Conservation (phyloP, 345 rosid species). For the Eutrema yunnanense region DNA sequence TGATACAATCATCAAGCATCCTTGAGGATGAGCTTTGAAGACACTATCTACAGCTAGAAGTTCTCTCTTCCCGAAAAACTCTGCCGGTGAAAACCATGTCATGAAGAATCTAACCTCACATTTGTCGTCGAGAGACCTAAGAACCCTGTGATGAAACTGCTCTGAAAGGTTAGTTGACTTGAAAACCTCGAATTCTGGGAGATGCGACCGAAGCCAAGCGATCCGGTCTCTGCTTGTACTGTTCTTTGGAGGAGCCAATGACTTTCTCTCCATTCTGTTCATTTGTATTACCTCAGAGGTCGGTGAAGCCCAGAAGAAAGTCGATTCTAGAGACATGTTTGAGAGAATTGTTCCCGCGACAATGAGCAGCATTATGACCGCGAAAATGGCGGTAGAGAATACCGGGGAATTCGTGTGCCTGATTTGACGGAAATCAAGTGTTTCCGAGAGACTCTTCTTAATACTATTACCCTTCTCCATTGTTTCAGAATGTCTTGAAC, state of each 20-base stretch:
- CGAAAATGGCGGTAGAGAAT: conserved; percentile 25
- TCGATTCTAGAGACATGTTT: conserved; percentile 19
- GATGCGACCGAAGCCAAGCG: conserved; percentile 43
- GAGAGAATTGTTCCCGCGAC: conserved; percentile 29
- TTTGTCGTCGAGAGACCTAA: conserved; percentile 37
- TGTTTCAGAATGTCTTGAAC: conserved; percentile 16
- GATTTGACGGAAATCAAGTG: conserved; percentile 11
- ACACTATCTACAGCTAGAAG: conserved; percentile 51
- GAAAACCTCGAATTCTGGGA: conserved; percentile 41
- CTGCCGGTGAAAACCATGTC: conserved; percentile 78
- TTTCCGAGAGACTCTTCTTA: conserved; percentile 13
- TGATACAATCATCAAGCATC: conserved; percentile 66
- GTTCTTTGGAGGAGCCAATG: conserved; percentile 43
- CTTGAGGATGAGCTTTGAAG: conserved; percentile 56
- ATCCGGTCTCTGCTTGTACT: conserved; percentile 41
- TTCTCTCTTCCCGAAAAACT: conserved; percentile 48
- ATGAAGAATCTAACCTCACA: conserved; percentile 66
- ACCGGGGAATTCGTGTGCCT: conserved; percentile 24
- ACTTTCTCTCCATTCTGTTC: conserved; percentile 25
- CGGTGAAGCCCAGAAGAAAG: not conserved
- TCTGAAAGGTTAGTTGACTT: conserved; percentile 39
- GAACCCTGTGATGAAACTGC: conserved; percentile 47
- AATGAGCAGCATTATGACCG: conserved; percentile 36
- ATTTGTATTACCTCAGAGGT: conserved; percentile 14
- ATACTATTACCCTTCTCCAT: conserved; percentile 22